A percentile compares a stretch with the other conserved stretches of the same genome.
Conservation (phyloP, 2,329 filamentous ascomycete species). For the Bipolaris cookei region DNA sequence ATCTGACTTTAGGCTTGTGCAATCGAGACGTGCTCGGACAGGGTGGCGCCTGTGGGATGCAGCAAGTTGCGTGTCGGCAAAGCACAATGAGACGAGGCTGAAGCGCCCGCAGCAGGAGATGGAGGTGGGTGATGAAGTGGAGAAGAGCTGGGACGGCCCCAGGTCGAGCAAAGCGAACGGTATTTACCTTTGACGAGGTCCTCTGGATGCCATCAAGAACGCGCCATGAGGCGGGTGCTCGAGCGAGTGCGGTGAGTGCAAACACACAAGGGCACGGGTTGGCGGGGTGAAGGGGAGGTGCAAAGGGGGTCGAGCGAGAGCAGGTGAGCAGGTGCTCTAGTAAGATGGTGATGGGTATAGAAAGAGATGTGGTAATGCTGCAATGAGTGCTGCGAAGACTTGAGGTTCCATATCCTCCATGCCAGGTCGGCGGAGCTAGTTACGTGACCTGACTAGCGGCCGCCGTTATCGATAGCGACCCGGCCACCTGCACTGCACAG, state of each 20-base stretch:
- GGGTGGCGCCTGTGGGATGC: constrained; percentile 35
- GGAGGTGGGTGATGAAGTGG: constrained; percentile 4
- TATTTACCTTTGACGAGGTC: constrained; percentile 34
- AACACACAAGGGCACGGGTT: constrained; percentile 20
- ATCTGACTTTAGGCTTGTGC: constrained; percentile 44
- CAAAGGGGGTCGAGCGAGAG: constrained; percentile 13
- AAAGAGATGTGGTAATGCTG: constrained; percentile 22
- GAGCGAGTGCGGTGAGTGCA: constrained; percentile 45
- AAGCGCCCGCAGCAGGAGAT: constrained; percentile 19
- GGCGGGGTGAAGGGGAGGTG: constrained; percentile 3
- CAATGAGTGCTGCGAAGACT: constrained; percentile 10
- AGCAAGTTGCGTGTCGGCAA: constrained; percentile 32
- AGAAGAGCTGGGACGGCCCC: constrained; percentile 18
- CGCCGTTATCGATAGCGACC: constrained; percentile 13
- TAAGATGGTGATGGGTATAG: constrained; percentile 12
- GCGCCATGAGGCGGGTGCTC: constrained; percentile 49
- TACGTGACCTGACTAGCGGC: constrained; percentile 17
- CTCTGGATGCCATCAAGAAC: constrained; percentile 39
- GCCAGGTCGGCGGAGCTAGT: constrained; percentile 13
- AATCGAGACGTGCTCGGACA: constrained; percentile 40
- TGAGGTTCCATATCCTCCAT: constrained; percentile 12
- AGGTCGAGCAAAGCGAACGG: constrained; percentile 27
- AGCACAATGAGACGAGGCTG: constrained; percentile 29
- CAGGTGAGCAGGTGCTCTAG: constrained; percentile 17
- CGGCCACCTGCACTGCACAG: not conserved